Evolutionary conservation across 768 basidiomycete genomes (phyloP).

Genomic region (Pulveroboletus sp.): DNA sequence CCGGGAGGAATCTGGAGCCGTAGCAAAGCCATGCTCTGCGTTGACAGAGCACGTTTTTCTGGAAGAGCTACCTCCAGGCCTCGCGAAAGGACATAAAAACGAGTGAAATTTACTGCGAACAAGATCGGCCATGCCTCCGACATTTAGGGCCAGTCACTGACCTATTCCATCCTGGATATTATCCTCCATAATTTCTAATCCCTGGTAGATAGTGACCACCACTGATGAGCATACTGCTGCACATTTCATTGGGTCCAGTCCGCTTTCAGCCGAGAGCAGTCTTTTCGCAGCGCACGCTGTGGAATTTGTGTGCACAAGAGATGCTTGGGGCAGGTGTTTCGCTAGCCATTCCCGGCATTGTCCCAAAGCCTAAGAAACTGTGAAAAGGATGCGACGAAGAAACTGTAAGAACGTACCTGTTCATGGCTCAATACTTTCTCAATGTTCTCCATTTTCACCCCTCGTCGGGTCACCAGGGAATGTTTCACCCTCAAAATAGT

Average conservation of each 20-base stretch:
- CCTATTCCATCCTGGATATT: conserved; percentile 58
- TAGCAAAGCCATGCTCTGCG: conserved; percentile 35
- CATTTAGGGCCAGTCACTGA: not conserved
- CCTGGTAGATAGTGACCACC: conserved; percentile 57
- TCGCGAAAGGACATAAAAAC: conserved; percentile 60
- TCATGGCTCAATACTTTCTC: conserved; percentile 72
- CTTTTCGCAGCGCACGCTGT: conserved; percentile 68
- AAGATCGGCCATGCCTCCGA: not conserved
- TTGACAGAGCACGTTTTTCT: conserved; percentile 15
- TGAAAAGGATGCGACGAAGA: not conserved
- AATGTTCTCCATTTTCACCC: conserved; percentile 54
- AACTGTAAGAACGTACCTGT: conserved; percentile 47
- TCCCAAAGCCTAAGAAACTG: conserved; percentile 59
- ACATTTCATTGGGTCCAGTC: conserved; percentile 43
- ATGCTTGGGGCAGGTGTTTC: conserved; percentile 49
- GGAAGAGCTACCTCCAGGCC: conserved; percentile 32
- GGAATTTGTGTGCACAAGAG: conserved; percentile 58
- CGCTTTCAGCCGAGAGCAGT: conserved; percentile 29
- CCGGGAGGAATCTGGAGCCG: conserved; percentile 27
- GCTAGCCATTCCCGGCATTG: conserved; percentile 69
- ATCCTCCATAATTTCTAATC: conserved; percentile 57
- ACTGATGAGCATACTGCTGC: conserved; percentile 77
- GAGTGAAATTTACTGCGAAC: conserved; percentile 59
- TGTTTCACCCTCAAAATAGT: conserved; percentile 62
- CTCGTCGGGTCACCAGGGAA: conserved; percentile 62